These are phyloP conservation scores for Solanum sitiens DNA, from an alignment of 257 asterid species.

Conservation along the genomic window DNA sequence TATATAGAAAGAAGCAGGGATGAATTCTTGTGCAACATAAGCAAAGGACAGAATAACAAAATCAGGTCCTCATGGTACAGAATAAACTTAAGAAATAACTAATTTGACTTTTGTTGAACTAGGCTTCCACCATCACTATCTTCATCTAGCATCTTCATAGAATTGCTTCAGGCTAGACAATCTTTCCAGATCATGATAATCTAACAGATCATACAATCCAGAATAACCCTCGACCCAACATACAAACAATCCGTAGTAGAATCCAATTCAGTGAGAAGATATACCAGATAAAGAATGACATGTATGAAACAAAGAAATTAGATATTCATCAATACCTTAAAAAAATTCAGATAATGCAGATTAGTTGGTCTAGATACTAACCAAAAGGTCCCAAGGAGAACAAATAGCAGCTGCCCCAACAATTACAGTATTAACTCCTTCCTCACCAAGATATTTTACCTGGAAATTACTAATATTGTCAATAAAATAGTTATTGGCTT, in stretches of 20 bases:
- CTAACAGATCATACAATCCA: background rate
- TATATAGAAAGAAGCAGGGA: background rate
- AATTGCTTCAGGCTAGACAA: background rate
- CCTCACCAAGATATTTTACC: constrained; percentile 84
- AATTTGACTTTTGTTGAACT: background rate
- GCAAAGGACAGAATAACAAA: background rate
- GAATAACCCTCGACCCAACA: background rate
- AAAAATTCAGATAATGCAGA: background rate
- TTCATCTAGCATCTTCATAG: background rate
- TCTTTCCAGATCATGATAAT: background rate
- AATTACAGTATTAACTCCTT: constrained; percentile 51
- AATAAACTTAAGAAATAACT: background rate
- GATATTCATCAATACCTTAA: background rate
- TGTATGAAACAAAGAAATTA: background rate
- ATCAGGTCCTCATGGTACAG: background rate
- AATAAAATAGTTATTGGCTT: background rate
- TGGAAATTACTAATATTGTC: constrained; percentile 13
- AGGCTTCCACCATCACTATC: background rate
- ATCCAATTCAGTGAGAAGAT: background rate
- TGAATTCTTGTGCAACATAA: background rate
- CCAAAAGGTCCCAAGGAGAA: constrained; percentile 97
- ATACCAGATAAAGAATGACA: background rate
- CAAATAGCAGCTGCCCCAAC: constrained; percentile 90
- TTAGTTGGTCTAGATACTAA: constrained; percentile 17
- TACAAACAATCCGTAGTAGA: background rate